Base-by-base conservation (phyloP, 225 moss, liverwort and hornwort genomes). In the Climacium dendroides region DNA sequence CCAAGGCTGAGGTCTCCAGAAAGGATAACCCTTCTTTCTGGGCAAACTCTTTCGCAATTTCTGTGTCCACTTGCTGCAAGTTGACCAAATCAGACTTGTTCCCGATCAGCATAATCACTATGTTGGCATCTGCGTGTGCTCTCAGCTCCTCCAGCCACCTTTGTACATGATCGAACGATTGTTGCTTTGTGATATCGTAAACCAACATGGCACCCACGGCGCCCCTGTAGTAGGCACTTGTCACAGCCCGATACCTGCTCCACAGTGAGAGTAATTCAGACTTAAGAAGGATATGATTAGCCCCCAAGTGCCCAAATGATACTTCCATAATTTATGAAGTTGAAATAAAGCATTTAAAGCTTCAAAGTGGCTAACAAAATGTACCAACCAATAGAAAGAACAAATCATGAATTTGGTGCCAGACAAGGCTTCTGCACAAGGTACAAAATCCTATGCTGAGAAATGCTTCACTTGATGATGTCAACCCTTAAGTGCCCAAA, bases 141-240 rank as follows among this genome's bases (percentile, higher is more conserved):
- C 95, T 96, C 87, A 97, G 90, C 91, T 97, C 97, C 81, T 97
- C 97, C 39, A 96, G 95, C 97, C 97, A 97, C 74, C 97, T 94
- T 87, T 96, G 97, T 34, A 97, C 95, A 78, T 97, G 97, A 66
- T 97, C 97, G 85, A 94, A 97, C 6, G 97, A 96, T 83, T 93
- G 96, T 66, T 95, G 92, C 91, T 97, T 96, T 29, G 97, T 97
- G 45, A 97, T 97, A 86, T 97, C 97, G 88, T 97, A 97, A 34
- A 97, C 97, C 92, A 97, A 84, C 97, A 97, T 96, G 80, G 97
- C 97, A 76, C 97, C 97, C 57, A 97, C 95, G 64, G 96, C 97
- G 73, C 97, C 97, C 85, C 97, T 93, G 87, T 96, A 97, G 80
- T 97, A 97, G 9, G 96, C 96, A 88, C 97, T 97, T 79, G 97